Conservation (phyloP, 2,329 filamentous ascomycete species). For the Aureobasidium lini region DNA sequence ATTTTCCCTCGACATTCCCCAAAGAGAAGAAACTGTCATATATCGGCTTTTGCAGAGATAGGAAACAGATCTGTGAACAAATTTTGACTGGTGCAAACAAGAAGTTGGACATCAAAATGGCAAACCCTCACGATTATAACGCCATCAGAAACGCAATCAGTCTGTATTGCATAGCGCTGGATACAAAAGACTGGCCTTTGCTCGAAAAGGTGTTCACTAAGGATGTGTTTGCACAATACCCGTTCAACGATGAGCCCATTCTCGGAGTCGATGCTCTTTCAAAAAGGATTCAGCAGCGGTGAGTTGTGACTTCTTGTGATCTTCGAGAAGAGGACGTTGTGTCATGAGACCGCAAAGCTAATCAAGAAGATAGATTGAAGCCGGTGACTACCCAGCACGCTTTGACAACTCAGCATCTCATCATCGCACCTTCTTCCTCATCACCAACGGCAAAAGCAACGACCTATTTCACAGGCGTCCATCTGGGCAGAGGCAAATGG, state of each 20-base stretch:
- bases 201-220: constrained; percentile 33
- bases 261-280: constrained; percentile 29
- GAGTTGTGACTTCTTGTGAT: background rate
- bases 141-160: constrained; percentile 37
- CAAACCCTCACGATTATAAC: constrained; percentile 26
- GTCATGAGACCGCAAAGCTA: background rate
- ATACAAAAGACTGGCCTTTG: constrained; percentile 34
- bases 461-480: constrained; percentile 36
- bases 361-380: constrained; percentile 26
- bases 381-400: constrained; percentile 36
- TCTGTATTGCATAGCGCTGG: constrained; percentile 38
- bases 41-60: no score
- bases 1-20: no score
- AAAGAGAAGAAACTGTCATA: no score
- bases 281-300: constrained; percentile 25
- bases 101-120: background rate
- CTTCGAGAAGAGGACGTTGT: no score
- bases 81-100: no score
- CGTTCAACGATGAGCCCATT: constrained; percentile 24
- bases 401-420: constrained; percentile 32
- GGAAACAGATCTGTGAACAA: no score
- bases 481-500: constrained; percentile 38
- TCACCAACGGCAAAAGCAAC: constrained; percentile 25
- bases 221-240: constrained; percentile 35
- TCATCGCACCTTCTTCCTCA: background rate